Evolutionary conservation across 805 yeast species (phyloP).

Genomic region (Teunomyces aglyptinius): DNA sequence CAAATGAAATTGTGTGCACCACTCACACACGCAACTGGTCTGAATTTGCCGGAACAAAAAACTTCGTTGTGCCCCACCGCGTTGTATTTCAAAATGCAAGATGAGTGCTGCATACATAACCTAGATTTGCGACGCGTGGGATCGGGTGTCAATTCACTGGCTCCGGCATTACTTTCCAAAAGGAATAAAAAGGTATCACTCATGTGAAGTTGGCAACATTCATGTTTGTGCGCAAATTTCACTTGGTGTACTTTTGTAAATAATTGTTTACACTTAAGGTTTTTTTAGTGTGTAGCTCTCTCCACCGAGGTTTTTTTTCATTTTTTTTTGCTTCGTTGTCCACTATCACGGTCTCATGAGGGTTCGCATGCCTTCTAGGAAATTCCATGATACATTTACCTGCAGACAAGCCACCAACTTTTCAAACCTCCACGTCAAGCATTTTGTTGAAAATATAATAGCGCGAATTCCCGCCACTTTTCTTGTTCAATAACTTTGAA

Average conservation of each 20-base stretch:
- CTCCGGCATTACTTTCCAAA: background rate
- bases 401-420: background rate
- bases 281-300: background rate
- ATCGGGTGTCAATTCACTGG: background rate
- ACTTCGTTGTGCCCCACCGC: background rate
- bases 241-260: too few relatives aligned
- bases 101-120: background rate
- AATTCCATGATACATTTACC: background rate
- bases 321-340: background rate
- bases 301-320: background rate
- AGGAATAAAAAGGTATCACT: background rate
- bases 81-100: background rate
- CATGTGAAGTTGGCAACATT: too few relatives aligned
- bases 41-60: background rate
- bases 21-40: background rate
- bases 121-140: background rate
- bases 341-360: background rate
- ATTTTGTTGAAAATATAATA: constrained; percentile 1
- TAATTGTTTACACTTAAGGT: background rate
- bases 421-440: constrained; percentile 5
- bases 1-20: background rate
- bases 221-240: too few relatives aligned
- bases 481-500: background rate
- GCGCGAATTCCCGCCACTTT: background rate
- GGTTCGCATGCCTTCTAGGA: constrained; percentile 2